Percentiles rank a stretch among this genome's conserved stretches.
Conservation (phyloP, 495 filamentous ascomycete genomes). For the Aspergillus biplanus region DNA sequence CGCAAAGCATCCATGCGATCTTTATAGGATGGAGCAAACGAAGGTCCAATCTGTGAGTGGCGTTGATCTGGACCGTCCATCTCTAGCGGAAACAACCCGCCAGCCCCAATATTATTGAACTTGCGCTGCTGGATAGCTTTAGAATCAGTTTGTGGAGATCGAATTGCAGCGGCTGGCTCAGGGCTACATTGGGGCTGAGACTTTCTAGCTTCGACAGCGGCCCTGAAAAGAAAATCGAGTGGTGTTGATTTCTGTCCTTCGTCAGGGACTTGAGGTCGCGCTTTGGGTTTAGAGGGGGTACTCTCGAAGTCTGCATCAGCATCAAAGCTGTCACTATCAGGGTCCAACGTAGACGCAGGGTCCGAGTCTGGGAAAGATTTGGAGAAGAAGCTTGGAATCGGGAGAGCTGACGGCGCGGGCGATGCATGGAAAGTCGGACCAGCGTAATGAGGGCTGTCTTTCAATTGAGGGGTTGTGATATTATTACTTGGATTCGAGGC, state of each 20-base stretch:
- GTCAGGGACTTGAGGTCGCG: slow-evolving; percentile 28
- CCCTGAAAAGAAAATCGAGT: slow-evolving; percentile 85
- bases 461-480: slow-evolving; percentile 52
- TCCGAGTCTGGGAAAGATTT: slow-evolving; percentile 69
- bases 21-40: slow-evolving; percentile 69
- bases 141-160: slow-evolving; percentile 43
- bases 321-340: slow-evolving; percentile 44
- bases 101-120: slow-evolving; percentile 42
- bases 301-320: slow-evolving; percentile 36
- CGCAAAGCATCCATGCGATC: slow-evolving; percentile 65
- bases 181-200: slow-evolving; percentile 45
- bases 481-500: slow-evolving; percentile 35
- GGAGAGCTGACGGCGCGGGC: slow-evolving; percentile 88
- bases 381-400: slow-evolving; percentile 90
- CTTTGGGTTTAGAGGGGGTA: slow-evolving; percentile 48
- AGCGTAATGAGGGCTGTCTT: slow-evolving; percentile 69
- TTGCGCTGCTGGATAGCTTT: slow-evolving; percentile 33
- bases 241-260: slow-evolving; percentile 67
- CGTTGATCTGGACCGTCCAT: slow-evolving; percentile 57
- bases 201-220: slow-evolving; percentile 68
- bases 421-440: slow-evolving; percentile 96
- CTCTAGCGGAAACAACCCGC: slow-evolving; percentile 68
- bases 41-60: slow-evolving; percentile 57
- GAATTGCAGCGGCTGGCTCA: slow-evolving; percentile 42
- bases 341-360: slow-evolving; percentile 40